phyloP scores from a whole-genome alignment of 257 asterid species.

The Gynochthodes officinalis region DNA sequence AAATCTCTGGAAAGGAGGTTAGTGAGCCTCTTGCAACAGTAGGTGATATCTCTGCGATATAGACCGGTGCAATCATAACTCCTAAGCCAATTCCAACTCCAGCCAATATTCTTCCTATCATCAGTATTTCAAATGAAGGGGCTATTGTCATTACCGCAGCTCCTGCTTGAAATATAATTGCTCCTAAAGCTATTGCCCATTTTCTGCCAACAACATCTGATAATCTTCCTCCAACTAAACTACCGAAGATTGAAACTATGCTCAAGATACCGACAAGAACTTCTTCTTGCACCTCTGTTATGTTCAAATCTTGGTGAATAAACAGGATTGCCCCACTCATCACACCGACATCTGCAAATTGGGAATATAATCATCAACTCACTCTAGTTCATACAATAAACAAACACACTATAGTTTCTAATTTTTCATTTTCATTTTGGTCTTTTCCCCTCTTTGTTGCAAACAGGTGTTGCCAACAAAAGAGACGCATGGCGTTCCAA shows the following conservation, averaged over 20 bases:
- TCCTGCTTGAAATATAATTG: conserved; percentile 70
- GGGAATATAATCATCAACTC: background rate
- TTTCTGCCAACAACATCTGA: conserved; percentile 85
- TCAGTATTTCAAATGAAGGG: conserved; percentile 59
- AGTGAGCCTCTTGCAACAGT: conserved; percentile 67
- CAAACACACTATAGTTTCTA: background rate
- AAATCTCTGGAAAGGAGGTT: conserved; percentile 89
- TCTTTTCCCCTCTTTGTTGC: too few species aligned
- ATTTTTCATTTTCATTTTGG: background rate
- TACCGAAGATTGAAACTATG: conserved; percentile 76
- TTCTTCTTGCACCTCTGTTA: conserved; percentile 79
- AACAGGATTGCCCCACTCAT: conserved; percentile 94
- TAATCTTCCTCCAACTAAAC: conserved; percentile 77
- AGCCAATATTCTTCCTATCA: conserved; percentile 73
- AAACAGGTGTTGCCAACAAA: background rate
- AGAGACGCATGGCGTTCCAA: background rate
- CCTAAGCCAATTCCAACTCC: conserved; percentile 92
- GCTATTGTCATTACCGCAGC: conserved; percentile 78
- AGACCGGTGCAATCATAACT: conserved; percentile 88
- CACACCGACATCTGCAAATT: conserved; percentile 81
- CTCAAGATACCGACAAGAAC: conserved; percentile 75
- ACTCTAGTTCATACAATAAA: background rate
- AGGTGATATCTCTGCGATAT: conserved; percentile 94
- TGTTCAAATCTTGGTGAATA: conserved; percentile 70
- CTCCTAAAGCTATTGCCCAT: conserved; percentile 95